Evolutionary conservation across 306 rosid genomes (phyloP).

Genomic region (Purshia tridentata): DNA sequence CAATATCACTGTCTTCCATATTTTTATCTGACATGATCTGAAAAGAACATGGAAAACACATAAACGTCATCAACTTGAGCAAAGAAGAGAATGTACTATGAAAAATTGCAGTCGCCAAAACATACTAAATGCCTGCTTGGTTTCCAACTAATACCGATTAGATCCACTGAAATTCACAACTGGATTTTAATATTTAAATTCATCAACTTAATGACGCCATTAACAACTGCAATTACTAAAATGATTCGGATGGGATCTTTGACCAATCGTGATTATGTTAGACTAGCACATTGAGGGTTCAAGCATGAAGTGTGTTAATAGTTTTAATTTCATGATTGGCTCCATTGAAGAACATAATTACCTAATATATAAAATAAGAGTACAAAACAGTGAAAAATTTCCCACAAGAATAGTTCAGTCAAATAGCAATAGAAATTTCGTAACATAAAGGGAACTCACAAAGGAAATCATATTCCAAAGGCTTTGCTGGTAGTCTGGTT

Average conservation of each 20-base stretch:
- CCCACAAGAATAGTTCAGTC: background rate
- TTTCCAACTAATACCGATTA: background rate
- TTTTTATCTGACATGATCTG: constrained; percentile 80
- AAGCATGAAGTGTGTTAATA: background rate
- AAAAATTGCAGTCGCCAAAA: background rate
- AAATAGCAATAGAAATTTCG: background rate
- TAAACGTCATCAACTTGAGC: background rate
- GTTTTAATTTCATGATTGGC: background rate
- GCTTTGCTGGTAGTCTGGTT: constrained; percentile 83
- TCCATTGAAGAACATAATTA: background rate
- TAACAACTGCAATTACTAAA: background rate
- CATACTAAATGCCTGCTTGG: background rate
- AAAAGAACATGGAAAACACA: background rate
- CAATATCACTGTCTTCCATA: constrained; percentile 89
- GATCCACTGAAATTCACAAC: background rate
- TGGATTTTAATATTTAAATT: background rate
- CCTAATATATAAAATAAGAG: background rate
- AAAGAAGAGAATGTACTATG: no score
- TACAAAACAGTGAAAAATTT: background rate
- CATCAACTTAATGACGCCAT: background rate
- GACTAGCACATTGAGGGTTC: background rate
- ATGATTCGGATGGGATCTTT: background rate
- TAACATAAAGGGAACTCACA: constrained; percentile 51
- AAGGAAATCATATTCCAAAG: constrained; percentile 91
- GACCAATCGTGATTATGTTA: background rate